Percentiles rank a stretch among this genome's conserved stretches.
These are phyloP conservation scores for Trichomonas gallinae DNA, from an alignment of 208 protist genomes.

Conservation along the genomic window DNA sequence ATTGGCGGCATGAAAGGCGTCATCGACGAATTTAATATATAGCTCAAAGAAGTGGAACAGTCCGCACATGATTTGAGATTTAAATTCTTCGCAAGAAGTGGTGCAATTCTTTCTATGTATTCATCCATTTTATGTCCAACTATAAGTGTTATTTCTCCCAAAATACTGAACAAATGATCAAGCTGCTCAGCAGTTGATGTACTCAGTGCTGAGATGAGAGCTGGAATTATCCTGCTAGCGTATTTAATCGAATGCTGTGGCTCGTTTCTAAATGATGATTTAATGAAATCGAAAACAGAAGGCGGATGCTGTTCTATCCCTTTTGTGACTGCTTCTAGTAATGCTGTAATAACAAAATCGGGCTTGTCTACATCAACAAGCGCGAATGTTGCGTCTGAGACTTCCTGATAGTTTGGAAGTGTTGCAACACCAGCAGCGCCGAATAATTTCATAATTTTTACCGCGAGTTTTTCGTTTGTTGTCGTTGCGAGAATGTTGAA, in stretches of 20 bases:
- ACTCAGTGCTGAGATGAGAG: not conserved
- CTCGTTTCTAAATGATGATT: not conserved
- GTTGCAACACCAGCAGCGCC: not conserved
- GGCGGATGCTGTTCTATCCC: not conserved
- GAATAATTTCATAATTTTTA: not conserved
- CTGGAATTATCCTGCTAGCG: not conserved
- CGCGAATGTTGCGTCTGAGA: not conserved
- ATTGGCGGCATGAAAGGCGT: not conserved
- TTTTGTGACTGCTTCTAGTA: not conserved
- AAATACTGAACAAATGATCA: not conserved
- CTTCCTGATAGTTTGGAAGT: not conserved
- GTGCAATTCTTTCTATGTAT: not conserved
- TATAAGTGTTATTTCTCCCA: not conserved
- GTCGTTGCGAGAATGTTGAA: not conserved
- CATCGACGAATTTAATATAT: not conserved
- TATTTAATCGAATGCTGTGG: not conserved
- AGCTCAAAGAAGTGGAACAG: not conserved
- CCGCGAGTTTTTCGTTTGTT: not conserved
- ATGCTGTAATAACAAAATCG: not conserved
- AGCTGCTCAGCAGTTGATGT: not conserved
- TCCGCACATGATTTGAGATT: not conserved
- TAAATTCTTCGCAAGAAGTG: not conserved
- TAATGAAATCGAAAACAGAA: not conserved
- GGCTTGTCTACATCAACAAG: not conserved
- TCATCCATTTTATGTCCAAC: not conserved